Conservation (phyloP, 768 basidiomycete species). For the Agaricus blazei region DNA sequence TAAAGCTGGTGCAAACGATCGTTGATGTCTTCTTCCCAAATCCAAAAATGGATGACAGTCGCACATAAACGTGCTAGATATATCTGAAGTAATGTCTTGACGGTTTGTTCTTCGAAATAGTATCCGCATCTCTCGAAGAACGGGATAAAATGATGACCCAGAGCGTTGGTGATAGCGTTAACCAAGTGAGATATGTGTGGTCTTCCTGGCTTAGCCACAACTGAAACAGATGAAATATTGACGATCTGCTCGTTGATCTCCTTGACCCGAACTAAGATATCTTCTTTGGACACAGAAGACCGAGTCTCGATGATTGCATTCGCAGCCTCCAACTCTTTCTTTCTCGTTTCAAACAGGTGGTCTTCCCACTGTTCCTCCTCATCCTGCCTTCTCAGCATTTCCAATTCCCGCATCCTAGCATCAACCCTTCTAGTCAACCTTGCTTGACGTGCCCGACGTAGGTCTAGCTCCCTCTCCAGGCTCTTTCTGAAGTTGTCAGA, state of each 20-base stretch:
- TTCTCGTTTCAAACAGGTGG: constrained; percentile 2
- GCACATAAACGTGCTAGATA: constrained; percentile 16
- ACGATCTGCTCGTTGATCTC: constrained; percentile 43
- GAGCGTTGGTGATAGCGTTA: constrained; percentile 24
- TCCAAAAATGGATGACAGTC: constrained; percentile 33
- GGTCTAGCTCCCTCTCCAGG: background rate
- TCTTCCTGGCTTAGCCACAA: background rate
- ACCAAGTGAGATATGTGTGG: background rate
- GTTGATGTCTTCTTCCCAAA: constrained; percentile 30
- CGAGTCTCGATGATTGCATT: constrained; percentile 39
- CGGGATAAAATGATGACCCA: background rate
- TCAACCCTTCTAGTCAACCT: background rate
- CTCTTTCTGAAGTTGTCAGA: background rate
- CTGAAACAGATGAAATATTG: constrained; percentile 33
- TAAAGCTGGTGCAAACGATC: constrained; percentile 24
- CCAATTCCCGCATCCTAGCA: background rate
- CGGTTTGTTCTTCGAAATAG: background rate
- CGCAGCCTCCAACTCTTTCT: constrained; percentile 42
- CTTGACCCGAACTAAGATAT: constrained; percentile 37
- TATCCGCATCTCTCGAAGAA: constrained; percentile 1
- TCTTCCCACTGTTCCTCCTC: constrained; percentile 6
- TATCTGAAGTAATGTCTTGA: constrained; percentile 5
- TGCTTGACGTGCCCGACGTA: background rate
- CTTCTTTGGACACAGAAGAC: constrained; percentile 37
- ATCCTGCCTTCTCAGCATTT: background rate